Conservation (phyloP, 2,329 filamentous ascomycete genomes). For the Neopestalotiopsis sp. region DNA sequence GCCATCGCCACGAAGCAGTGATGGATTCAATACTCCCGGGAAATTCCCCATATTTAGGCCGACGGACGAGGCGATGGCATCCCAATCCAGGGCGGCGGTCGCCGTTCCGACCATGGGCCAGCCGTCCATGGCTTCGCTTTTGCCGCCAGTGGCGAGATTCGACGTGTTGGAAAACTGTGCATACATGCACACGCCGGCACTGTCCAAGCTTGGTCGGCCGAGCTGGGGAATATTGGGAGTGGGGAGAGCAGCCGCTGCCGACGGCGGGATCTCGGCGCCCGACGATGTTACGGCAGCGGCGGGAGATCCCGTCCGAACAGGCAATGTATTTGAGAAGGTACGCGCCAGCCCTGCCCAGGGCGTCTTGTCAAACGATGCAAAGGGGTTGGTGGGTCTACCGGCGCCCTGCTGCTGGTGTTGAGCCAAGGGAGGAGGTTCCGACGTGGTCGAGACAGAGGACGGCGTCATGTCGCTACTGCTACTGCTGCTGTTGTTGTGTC, state of each 20-base stretch:
- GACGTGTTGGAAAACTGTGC: slow-evolving; percentile 22
- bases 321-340: not conserved
- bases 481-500: slow-evolving; percentile 7
- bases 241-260: not conserved
- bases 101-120: slow-evolving; percentile 8
- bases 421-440: not conserved
- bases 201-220: not conserved
- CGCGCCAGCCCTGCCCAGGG: slow-evolving; percentile 1
- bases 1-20: not conserved
- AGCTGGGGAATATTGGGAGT: not conserved
- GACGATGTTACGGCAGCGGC: not conserved
- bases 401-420: not conserved
- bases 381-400: not conserved
- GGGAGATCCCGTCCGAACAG: not conserved
- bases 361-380: not conserved
- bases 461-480: slow-evolving; percentile 4
- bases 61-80: slow-evolving; percentile 5
- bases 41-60: slow-evolving; percentile 1
- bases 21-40: not conserved
- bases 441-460: not conserved
- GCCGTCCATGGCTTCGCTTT: not conserved
- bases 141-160: not conserved
- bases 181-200: slow-evolving; percentile 24
- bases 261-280: not conserved
- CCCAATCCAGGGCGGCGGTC: slow-evolving; percentile 16